Percentiles rank a stretch among this genome's conserved stretches.
phyloP scores from a whole-genome alignment of 2,329 filamentous ascomycete genomes.

The Trichoderma endophyticum region DNA sequence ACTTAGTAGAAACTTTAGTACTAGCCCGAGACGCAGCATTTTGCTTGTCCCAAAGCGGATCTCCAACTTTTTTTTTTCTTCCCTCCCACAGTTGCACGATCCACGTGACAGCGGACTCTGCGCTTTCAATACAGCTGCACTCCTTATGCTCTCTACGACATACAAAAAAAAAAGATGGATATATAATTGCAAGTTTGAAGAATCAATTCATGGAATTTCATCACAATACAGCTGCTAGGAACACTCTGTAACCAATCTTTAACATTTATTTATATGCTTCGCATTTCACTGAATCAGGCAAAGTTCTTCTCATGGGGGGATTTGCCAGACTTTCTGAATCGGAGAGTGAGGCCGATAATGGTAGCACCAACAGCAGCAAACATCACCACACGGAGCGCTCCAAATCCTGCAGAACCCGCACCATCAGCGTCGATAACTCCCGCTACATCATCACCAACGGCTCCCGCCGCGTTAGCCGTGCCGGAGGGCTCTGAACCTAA shows the following conservation, averaged over 20 bases:
- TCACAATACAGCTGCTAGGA: neutral
- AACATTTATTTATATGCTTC: neutral
- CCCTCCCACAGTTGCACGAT: neutral
- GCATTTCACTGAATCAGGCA: conserved; percentile 31
- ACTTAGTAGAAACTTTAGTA: neutral
- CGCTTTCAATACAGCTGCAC: neutral
- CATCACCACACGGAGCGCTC: conserved; percentile 50
- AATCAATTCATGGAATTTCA: neutral
- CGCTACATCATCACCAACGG: conserved; percentile 16
- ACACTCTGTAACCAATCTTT: neutral
- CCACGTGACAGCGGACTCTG: neutral
- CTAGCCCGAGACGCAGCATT: neutral
- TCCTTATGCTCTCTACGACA: neutral
- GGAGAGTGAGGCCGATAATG: conserved; percentile 43
- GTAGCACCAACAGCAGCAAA: conserved; percentile 47
- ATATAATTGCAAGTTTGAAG: neutral
- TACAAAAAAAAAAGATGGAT: neutral
- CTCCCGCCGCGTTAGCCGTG: conserved; percentile 23
- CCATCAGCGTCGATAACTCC: neutral
- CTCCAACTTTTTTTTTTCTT: neutral
- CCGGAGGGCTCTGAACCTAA: conserved; percentile 30
- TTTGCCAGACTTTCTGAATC: conserved; percentile 35
- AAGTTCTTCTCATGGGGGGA: conserved; percentile 43
- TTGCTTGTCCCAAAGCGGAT: conserved; percentile 1
- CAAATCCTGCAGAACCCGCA: conserved; percentile 28